Percentiles rank a stretch among this genome's conserved stretches.
These are phyloP conservation scores for Citrus mangshanensis DNA, from an alignment of 345 rosid species.

Conservation along the genomic window DNA sequence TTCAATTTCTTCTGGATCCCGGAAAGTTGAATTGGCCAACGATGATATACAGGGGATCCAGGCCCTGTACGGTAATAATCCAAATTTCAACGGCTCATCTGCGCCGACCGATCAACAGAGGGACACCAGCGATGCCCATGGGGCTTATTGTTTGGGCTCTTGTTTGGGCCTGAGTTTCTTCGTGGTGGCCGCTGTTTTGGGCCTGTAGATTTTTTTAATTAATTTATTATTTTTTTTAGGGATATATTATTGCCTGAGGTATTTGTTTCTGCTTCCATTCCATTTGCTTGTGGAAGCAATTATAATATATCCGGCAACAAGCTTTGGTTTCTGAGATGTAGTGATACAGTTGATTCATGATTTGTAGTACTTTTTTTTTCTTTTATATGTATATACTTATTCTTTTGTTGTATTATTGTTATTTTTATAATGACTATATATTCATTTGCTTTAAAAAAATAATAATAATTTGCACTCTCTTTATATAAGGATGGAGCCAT, in stretches of 20 bases:
- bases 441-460: too few species aligned
- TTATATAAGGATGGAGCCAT: too few species aligned
- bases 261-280: neutral
- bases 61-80: slow-evolving; percentile 71
- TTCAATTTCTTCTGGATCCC: slow-evolving; percentile 55
- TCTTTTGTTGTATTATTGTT: neutral
- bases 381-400: neutral
- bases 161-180: slow-evolving; percentile 23
- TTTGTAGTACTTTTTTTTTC: neutral
- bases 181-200: slow-evolving; percentile 30
- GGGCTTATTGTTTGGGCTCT: slow-evolving; percentile 18
- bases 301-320: neutral
- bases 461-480: too few species aligned
- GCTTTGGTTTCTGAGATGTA: neutral
- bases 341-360: neutral
- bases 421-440: too few species aligned
- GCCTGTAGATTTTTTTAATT: slow-evolving; percentile 19
- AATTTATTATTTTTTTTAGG: neutral
- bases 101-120: slow-evolving; percentile 38
- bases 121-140: slow-evolving; percentile 41
- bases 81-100: slow-evolving; percentile 52
- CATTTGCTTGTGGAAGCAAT: neutral
- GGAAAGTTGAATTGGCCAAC: slow-evolving; percentile 50
- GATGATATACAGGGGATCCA: slow-evolving; percentile 81
- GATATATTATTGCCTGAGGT: neutral